Conservation (phyloP, 1,139 yeast species). For the Candida sp. region DNA sequence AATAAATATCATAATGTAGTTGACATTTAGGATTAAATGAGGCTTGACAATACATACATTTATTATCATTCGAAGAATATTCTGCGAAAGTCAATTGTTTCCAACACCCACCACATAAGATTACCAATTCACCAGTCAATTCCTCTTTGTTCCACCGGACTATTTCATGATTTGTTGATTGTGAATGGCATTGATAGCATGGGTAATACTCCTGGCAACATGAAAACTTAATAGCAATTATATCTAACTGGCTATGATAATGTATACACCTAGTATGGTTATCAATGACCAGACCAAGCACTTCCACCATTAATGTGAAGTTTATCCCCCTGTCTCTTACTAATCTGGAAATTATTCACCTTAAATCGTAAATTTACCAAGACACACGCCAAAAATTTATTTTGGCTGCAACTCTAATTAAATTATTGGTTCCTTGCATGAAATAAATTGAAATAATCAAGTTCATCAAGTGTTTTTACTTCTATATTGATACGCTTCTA, state of each 20-base stretch:
- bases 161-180: slow-evolving; percentile 13
- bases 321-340: background rate
- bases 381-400: no score
- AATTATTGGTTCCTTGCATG: no score
- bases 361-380: background rate
- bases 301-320: background rate
- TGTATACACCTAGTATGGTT: slow-evolving; percentile 36
- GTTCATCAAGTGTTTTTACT: no score
- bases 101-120: slow-evolving; percentile 38
- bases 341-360: background rate
- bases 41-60: slow-evolving; percentile 24
- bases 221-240: slow-evolving; percentile 40
- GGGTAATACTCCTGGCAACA: slow-evolving; percentile 39
- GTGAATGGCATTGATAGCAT: slow-evolving; percentile 38
- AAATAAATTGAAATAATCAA: no score
- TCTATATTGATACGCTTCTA: no score
- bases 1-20: slow-evolving; percentile 34
- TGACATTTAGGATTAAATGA: slow-evolving; percentile 38
- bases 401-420: no score
- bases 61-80: slow-evolving; percentile 14
- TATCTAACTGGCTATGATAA: slow-evolving; percentile 31
- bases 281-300: slow-evolving; percentile 25
- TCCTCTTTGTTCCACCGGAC: slow-evolving; percentile 16
- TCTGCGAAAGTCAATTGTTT: slow-evolving; percentile 24
- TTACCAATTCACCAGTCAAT: slow-evolving; percentile 15